These are phyloP conservation scores for Comarum palustre DNA, from an alignment of 306 rosid genomes.

Conservation along the genomic window DNA sequence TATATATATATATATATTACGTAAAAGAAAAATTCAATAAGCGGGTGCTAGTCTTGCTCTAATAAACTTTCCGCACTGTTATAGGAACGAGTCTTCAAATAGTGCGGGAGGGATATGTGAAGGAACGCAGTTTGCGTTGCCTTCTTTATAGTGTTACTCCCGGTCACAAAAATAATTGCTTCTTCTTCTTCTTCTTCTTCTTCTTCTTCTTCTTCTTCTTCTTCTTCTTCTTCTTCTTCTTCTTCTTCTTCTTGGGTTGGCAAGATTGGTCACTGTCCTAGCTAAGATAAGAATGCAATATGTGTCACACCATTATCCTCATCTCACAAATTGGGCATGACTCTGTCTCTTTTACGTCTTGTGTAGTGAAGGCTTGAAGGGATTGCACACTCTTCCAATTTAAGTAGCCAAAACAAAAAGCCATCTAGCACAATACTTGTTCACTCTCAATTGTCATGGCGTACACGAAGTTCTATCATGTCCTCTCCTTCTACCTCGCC, in stretches of 20 bases:
- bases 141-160: background rate
- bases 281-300: background rate
- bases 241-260: slow-evolving; percentile 6
- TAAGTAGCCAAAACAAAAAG: background rate
- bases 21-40: background rate
- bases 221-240: background rate
- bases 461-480: background rate
- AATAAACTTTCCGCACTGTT: background rate
- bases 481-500: slow-evolving; percentile 20
- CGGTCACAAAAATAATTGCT: background rate
- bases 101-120: background rate
- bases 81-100: background rate
- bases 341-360: background rate
- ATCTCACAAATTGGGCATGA: background rate
- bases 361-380: slow-evolving; percentile 14
- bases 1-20: no score
- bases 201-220: background rate
- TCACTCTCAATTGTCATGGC: slow-evolving; percentile 17
- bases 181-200: background rate
- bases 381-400: background rate
- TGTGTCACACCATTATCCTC: slow-evolving; percentile 7
- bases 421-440: background rate
- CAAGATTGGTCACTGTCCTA: slow-evolving; percentile 3
- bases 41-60: background rate
- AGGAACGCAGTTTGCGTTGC: background rate